Evolutionary conservation across 1,284 basidiomycete genomes (phyloP), one percentile per base, ranked within the genome.

Genomic region (Pterulicium gracile): DNA sequence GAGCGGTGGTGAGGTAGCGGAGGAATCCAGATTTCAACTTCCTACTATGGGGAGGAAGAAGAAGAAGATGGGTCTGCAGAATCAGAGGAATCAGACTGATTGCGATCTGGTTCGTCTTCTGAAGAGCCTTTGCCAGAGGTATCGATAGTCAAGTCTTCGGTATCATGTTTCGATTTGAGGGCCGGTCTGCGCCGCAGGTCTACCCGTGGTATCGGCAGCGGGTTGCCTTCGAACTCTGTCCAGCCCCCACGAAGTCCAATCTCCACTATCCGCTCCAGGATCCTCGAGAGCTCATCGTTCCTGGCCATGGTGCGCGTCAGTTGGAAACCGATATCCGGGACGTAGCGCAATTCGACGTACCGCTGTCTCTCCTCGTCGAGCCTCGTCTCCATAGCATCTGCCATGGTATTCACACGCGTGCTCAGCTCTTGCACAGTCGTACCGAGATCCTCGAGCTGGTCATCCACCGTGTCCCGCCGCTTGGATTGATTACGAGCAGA

Each of bases 381-480:
- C 44, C 70, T 62, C 39, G 67, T 67, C 51, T 79, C 71, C 52
- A 77, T 65, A 18, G 65, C 58, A 45, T 55, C 55, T 45, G 68
- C 61, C 15, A 86, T 52, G 4, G 55, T 55, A 5, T 75, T 70
- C 13, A 88, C 59, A 2, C 63, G 60, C 42, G 62, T 59, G 2
- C 59, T 61, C 32, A 87, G 56, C 15, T 68, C 69, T 20, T 69
- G 59, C 7, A 91, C 55, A 5, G 66, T 62, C 1, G 52, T 57
- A 15, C 66, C 63, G 3, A 88, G 67, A 1, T 70, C 70, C 3
- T 88, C 83, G 22, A 89, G 65, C 46, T 78, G 70, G 44, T 91
- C 88, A 50, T 84, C 77, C 2, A 93, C 81, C 43, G 68, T 67
- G 55, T 88, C 87, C 44, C 88, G 66, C 39, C 88, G 78, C 59